A percentile compares a stretch with the other conserved stretches of the same genome.
Evolutionary conservation across 805 yeast genomes (phyloP).

Genomic region (Tetrapisispora namnaoensis): DNA sequence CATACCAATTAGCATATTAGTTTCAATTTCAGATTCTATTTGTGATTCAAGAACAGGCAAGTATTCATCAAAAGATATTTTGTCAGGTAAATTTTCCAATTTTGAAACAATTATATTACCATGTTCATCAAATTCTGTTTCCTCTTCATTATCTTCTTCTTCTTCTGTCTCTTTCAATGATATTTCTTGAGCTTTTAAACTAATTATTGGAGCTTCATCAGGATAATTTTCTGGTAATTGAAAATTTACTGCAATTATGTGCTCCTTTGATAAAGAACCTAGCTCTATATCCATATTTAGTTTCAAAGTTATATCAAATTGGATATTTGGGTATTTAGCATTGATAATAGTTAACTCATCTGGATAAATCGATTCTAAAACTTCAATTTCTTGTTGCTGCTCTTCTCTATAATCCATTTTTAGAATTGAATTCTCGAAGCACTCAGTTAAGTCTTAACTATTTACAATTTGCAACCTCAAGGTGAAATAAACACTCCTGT

Average conservation of each 20-base stretch:
- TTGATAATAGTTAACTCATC: conserved; percentile 54
- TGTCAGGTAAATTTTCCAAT: conserved; percentile 46
- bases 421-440: conserved; percentile 7
- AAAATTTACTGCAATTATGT: conserved; percentile 49
- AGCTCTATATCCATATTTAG: conserved; percentile 45
- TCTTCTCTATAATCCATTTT: conserved; percentile 72
- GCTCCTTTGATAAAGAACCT: conserved; percentile 40
- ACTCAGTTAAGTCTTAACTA: not conserved
- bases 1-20: conserved; percentile 72
- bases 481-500: not conserved
- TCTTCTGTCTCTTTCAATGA: conserved; percentile 27
- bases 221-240: conserved; percentile 75
- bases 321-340: conserved; percentile 37
- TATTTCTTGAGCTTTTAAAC: conserved; percentile 31
- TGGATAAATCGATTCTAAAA: conserved; percentile 84
- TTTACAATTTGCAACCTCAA: no score
- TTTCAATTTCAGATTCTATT: conserved; percentile 33
- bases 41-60: conserved; percentile 22
- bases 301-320: conserved; percentile 35
- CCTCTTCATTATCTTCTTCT: conserved; percentile 30
- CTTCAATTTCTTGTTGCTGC: conserved; percentile 82
- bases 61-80: conserved; percentile 48
- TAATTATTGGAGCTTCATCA: conserved; percentile 58
- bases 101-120: conserved; percentile 38
- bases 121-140: conserved; percentile 34